Conservation (phyloP, 805 yeast genomes). For the Pichia nanzhaoensis region DNA sequence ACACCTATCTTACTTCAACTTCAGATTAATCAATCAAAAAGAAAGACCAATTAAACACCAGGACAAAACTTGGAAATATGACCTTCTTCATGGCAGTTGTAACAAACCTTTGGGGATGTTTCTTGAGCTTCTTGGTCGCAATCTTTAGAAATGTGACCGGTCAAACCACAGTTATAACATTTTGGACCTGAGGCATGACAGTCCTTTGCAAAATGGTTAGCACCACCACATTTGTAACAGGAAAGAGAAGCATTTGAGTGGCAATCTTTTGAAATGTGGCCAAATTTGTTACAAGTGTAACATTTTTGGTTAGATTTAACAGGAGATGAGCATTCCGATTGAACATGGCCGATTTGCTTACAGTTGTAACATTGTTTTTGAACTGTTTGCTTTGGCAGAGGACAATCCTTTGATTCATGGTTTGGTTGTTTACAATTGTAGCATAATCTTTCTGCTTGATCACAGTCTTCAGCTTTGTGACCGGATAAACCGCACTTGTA, state of each 20-base stretch:
- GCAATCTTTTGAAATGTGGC: slow-evolving; percentile 81
- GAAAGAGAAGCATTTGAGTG: slow-evolving; percentile 38
- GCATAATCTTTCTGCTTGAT: slow-evolving; percentile 78
- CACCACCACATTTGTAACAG: slow-evolving; percentile 89
- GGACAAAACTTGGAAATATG: slow-evolving; percentile 81
- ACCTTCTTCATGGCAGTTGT: slow-evolving; percentile 72
- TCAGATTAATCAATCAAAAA: not conserved
- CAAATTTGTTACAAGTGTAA: slow-evolving; percentile 70
- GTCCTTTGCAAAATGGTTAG: slow-evolving; percentile 89
- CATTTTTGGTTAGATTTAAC: slow-evolving; percentile 58
- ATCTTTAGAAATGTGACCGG: slow-evolving; percentile 84
- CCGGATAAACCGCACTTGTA: slow-evolving; percentile 91
- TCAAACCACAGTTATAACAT: slow-evolving; percentile 89
- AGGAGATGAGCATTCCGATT: slow-evolving; percentile 71
- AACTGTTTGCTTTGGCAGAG: slow-evolving; percentile 77
- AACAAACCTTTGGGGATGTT: slow-evolving; percentile 51
- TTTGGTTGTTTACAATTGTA: slow-evolving; percentile 90
- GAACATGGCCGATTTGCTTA: slow-evolving; percentile 85
- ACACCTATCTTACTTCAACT: not conserved
- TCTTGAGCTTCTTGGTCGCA: slow-evolving; percentile 47
- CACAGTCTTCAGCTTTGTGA: slow-evolving; percentile 84
- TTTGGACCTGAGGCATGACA: slow-evolving; percentile 62
- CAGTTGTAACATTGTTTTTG: slow-evolving; percentile 91
- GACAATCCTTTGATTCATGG: slow-evolving; percentile 84
- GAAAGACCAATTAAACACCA: not conserved